Percentiles rank a stretch among this genome's conserved stretches.
Evolutionary conservation across 2,329 filamentous ascomycete genomes (phyloP).

Genomic region (Leptographium procerum): DNA sequence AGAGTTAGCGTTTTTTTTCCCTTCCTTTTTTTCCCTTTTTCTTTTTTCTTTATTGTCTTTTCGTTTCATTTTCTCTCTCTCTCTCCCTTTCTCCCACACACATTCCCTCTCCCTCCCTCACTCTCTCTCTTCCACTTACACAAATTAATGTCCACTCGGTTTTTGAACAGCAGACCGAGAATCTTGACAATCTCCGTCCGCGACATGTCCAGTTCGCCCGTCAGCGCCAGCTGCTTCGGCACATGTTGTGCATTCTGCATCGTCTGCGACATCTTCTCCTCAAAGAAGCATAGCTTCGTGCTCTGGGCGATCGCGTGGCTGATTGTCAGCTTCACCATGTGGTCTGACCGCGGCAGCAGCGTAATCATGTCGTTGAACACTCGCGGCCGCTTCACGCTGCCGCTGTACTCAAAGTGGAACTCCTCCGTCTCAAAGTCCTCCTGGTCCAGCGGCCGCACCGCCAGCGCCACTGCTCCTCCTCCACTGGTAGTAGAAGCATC

Average conservation of each 20-base stretch:
- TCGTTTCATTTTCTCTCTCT: background rate
- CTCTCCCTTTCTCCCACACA: too few relatives aligned
- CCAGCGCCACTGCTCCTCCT: too few relatives aligned
- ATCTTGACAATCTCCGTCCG: slow-evolving; percentile 87
- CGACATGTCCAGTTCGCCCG: slow-evolving; percentile 83
- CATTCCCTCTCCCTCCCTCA: background rate
- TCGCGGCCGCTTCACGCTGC: slow-evolving; percentile 70
- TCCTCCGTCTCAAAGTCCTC: slow-evolving; percentile 95
- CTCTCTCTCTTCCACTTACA: slow-evolving; percentile 48
- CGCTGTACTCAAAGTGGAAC: slow-evolving; percentile 96
- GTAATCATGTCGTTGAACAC: slow-evolving; percentile 99
- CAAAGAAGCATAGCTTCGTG: slow-evolving; percentile 91
- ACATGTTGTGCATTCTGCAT: slow-evolving; percentile 91
- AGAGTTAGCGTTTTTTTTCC: background rate
- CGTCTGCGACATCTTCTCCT: slow-evolving; percentile 88
- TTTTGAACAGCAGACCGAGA: slow-evolving; percentile 81
- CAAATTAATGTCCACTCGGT: slow-evolving; percentile 90
- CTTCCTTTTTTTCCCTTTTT: too few relatives aligned
- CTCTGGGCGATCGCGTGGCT: slow-evolving; percentile 96
- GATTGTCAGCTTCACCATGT: slow-evolving; percentile 98
- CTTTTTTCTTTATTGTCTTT: too few relatives aligned
- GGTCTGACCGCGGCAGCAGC: slow-evolving; percentile 74
- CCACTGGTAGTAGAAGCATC: too few relatives aligned
- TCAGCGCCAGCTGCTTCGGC: slow-evolving; percentile 77
- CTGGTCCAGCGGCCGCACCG: slow-evolving; percentile 70